A percentile compares a stretch with the other conserved stretches of the same genome.
Conservation (phyloP, 345 rosid genomes). For the Populus nigra region DNA sequence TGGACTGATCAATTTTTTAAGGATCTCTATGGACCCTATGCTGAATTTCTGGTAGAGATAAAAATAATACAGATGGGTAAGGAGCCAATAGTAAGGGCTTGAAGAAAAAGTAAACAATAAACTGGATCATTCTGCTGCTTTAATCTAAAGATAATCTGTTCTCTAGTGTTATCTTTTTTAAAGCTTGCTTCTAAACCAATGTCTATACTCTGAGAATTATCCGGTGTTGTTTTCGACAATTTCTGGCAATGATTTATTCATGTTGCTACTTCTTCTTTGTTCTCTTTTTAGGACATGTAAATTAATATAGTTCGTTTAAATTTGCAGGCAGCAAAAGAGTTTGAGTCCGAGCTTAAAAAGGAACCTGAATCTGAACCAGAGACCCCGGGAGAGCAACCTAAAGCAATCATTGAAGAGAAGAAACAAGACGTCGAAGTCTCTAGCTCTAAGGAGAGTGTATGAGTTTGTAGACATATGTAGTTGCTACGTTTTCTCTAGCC, state of each 20-base stretch:
- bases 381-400: conserved; percentile 36
- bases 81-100: neutral
- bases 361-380: conserved; percentile 55
- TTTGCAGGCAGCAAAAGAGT: conserved; percentile 93
- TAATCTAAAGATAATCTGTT: neutral
- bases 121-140: neutral
- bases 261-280: neutral
- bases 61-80: neutral
- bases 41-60: neutral
- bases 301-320: neutral
- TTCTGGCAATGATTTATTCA: neutral
- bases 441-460: conserved; percentile 68
- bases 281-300: neutral
- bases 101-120: neutral
- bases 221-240: neutral
- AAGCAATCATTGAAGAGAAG: conserved; percentile 43
- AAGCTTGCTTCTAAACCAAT: neutral
- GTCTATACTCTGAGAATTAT: neutral
- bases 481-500: neutral
- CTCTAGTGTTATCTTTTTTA: neutral
- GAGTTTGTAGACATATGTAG: conserved; percentile 34
- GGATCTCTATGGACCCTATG: neutral
- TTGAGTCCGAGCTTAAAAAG: conserved; percentile 89
- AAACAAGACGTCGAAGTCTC: conserved; percentile 46
- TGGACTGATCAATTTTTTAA: neutral